Conservation (phyloP, 225 moss, liverwort and hornwort species). For the Marchantia polymorpha region DNA sequence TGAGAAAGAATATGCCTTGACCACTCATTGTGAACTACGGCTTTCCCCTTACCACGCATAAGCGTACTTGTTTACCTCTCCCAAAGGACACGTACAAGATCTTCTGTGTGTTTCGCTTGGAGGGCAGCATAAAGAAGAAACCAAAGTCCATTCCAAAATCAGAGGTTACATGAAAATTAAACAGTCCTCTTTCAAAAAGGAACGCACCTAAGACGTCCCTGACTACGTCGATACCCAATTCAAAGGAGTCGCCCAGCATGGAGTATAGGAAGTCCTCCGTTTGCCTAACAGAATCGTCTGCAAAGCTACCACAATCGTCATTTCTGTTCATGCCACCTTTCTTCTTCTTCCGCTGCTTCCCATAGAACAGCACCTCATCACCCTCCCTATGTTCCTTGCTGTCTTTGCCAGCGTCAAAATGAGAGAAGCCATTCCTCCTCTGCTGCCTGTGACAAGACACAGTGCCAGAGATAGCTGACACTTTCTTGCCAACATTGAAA, state of each 20-base stretch:
- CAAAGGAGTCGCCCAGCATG: conserved; percentile 50
- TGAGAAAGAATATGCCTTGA: no score
- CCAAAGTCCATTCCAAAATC: not conserved
- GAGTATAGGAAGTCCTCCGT: conserved; percentile 53
- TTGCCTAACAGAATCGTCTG: conserved; percentile 24
- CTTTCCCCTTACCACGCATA: no score
- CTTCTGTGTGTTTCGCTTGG: not conserved
- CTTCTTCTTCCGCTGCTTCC: conserved; percentile 42
- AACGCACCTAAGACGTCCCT: conserved; percentile 69
- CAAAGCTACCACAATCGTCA: conserved; percentile 22
- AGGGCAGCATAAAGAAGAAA: not conserved
- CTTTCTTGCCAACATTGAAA: conserved; percentile 9
- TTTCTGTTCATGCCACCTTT: conserved; percentile 4
- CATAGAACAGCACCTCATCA: conserved; percentile 28
- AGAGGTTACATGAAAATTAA: not conserved
- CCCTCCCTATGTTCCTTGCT: conserved; percentile 27
- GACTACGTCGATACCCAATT: conserved; percentile 55
- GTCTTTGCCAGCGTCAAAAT: conserved; percentile 8
- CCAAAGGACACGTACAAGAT: not conserved
- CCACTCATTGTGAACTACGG: no score
- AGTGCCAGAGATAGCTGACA: conserved; percentile 29
- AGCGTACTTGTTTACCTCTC: no score
- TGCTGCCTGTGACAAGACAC: conserved; percentile 34
- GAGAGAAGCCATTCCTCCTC: conserved; percentile 10
- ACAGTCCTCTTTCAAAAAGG: not conserved